A percentile compares a stretch with the other conserved stretches of the same genome.
These are phyloP conservation scores for Ophiobolus disseminans DNA, from an alignment of 2,329 filamentous ascomycete species.

Conservation along the genomic window DNA sequence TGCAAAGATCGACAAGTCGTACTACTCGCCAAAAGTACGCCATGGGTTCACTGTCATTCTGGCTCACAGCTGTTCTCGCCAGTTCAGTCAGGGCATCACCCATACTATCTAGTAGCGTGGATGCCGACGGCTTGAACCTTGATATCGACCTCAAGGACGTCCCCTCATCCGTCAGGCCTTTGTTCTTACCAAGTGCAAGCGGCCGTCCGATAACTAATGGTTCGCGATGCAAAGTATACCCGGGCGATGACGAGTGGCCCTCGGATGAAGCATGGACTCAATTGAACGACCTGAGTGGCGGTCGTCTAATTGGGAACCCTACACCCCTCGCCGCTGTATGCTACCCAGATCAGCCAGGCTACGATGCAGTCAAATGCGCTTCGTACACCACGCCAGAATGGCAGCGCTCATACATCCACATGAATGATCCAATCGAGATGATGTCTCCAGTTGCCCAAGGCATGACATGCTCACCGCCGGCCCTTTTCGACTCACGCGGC, in stretches of 20 bases:
- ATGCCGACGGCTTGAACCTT: conserved; percentile 15
- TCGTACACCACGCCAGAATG: conserved; percentile 37
- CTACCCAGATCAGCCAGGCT: conserved; percentile 36
- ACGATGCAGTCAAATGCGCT: conserved; percentile 39
- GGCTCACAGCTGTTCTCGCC: conserved; percentile 33
- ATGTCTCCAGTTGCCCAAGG: conserved; percentile 48
- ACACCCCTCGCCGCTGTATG: conserved; percentile 43
- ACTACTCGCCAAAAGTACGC: conserved; percentile 3
- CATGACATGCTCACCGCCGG: conserved; percentile 46
- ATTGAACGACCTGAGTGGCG: conserved; percentile 52
- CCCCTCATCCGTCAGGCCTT: conserved; percentile 21
- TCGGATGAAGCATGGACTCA: conserved; percentile 53
- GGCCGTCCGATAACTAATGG: conserved; percentile 19
- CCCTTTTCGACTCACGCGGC: conserved; percentile 43
- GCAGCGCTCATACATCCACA: conserved; percentile 43
- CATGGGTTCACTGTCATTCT: conserved; percentile 25
- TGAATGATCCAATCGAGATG: conserved; percentile 46
- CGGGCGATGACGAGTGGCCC: conserved; percentile 58
- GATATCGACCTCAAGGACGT: conserved; percentile 31
- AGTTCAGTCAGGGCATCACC: conserved; percentile 29
- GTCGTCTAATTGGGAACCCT: conserved; percentile 35
- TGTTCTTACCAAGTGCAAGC: conserved; percentile 27
- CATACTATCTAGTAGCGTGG: conserved; percentile 13
- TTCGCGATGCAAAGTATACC: conserved; percentile 58
- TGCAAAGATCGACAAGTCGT: conserved; percentile 3